Evolutionary conservation across 164 flowering plant species (phyloP).

Genomic region (Umbilicus rupestris): DNA sequence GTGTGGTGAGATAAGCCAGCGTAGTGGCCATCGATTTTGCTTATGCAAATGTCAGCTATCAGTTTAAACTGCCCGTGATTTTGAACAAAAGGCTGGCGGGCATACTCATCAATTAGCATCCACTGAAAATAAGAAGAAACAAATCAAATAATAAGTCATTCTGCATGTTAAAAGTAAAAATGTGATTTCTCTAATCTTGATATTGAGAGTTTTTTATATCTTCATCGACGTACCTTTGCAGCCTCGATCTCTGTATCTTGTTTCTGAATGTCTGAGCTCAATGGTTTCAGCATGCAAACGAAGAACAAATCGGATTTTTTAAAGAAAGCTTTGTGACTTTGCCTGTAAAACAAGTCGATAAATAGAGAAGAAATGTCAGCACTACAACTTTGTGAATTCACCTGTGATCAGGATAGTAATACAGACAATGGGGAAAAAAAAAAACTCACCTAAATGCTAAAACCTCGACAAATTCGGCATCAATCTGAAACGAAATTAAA

Average conservation of each 20-base stretch:
- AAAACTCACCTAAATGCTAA: slow-evolving; percentile 60
- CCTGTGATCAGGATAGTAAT: not conserved
- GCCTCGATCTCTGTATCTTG: slow-evolving; percentile 58
- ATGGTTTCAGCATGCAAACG: slow-evolving; percentile 58
- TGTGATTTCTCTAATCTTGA: not conserved
- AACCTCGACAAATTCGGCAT: slow-evolving; percentile 64
- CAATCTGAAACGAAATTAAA: slow-evolving; percentile 36
- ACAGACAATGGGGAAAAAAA: not conserved
- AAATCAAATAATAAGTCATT: not conserved
- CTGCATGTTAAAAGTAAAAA: not conserved
- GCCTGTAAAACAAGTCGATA: not conserved
- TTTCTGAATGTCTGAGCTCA: slow-evolving; percentile 43
- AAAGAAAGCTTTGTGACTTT: slow-evolving; percentile 13
- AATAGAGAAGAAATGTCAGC: not conserved
- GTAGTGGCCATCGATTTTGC: slow-evolving; percentile 20
- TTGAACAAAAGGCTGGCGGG: slow-evolving; percentile 29
- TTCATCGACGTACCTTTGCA: slow-evolving; percentile 38
- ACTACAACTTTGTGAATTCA: not conserved
- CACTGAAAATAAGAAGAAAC: slow-evolving; percentile 31
- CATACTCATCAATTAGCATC: slow-evolving; percentile 42
- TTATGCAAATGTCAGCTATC: slow-evolving; percentile 23
- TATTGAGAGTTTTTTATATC: not conserved
- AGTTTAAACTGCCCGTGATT: slow-evolving; percentile 14
- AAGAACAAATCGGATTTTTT: slow-evolving; percentile 65
- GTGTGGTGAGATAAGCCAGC: slow-evolving; percentile 23